A percentile compares a stretch with the other conserved stretches of the same genome.
Conservation (phyloP, 2,329 filamentous ascomycete genomes). For the Colletotrichum ledebouriae region DNA sequence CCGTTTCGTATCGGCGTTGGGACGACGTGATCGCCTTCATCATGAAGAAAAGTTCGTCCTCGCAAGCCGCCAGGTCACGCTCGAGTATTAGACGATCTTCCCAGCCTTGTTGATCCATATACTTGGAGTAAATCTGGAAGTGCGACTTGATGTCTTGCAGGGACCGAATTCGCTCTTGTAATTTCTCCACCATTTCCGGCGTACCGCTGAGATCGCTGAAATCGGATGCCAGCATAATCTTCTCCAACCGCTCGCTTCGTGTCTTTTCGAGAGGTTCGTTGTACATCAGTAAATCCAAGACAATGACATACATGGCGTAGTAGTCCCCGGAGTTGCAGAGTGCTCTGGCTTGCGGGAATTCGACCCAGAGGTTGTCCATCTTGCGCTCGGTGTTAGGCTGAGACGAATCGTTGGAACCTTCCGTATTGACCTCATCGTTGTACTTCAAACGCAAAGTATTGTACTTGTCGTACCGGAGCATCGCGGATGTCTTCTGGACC, state of each 20-base stretch:
- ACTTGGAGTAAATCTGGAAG: conserved; percentile 92
- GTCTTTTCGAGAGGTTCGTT: conserved; percentile 97
- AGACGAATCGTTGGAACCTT: conserved; percentile 65
- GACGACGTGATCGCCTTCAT: conserved; percentile 99
- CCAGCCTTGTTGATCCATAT: conserved; percentile 91
- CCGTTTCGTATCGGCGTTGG: conserved; percentile 84
- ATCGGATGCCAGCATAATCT: conserved; percentile 98
- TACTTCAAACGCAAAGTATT: conserved; percentile 97
- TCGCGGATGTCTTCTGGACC: conserved; percentile 95
- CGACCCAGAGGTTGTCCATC: conserved; percentile 97
- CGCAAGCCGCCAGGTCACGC: conserved; percentile 87
- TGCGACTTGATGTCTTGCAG: conserved; percentile 96
- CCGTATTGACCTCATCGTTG: conserved; percentile 88
- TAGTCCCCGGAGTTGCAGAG: conserved; percentile 98
- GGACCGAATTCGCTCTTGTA: conserved; percentile 93
- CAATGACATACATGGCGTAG: conserved; percentile 98
- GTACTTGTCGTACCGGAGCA: conserved; percentile 96
- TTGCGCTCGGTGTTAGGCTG: conserved; percentile 76
- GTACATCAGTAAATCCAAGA: conserved; percentile 94
- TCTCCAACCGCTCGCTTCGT: conserved; percentile 93
- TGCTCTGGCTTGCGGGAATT: conserved; percentile 94
- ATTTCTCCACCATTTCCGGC: conserved; percentile 89
- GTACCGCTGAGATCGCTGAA: conserved; percentile 97
- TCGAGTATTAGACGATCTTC: conserved; percentile 91
- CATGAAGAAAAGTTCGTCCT: conserved; percentile 98